Evolutionary conservation across 371 early-diverging fungal genomes (phyloP).

Genomic region (Apophysomyces sp.): DNA sequence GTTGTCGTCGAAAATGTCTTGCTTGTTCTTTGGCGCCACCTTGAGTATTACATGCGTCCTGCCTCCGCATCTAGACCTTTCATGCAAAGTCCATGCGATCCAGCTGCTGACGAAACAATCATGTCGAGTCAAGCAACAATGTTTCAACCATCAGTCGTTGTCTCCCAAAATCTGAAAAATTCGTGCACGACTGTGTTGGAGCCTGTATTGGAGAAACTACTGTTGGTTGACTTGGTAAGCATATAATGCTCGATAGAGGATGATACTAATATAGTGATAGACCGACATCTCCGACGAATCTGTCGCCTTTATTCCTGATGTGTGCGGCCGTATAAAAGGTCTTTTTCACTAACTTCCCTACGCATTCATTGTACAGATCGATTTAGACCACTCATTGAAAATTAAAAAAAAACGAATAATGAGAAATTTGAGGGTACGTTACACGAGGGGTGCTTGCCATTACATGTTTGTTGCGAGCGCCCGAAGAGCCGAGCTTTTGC

Average conservation of each 20-base stretch:
- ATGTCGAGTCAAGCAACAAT: constrained; percentile 21
- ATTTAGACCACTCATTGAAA: neutral
- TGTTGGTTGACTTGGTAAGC: constrained; percentile 12
- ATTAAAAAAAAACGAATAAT: neutral
- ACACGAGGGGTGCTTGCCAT: too few relatives aligned
- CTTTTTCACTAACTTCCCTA: neutral
- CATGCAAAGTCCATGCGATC: constrained; percentile 22
- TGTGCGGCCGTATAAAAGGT: neutral
- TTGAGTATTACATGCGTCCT: constrained; percentile 28
- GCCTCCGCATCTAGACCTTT: constrained; percentile 7
- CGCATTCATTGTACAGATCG: neutral
- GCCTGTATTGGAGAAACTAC: constrained; percentile 23
- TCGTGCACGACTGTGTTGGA: constrained; percentile 12
- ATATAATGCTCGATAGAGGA: neutral
- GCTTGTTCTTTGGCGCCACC: constrained; percentile 35
- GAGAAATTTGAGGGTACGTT: too few relatives aligned
- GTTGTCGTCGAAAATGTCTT: constrained; percentile 27
- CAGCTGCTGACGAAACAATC: constrained; percentile 13
- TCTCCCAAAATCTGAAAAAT: constrained; percentile 14
- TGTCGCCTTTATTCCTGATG: neutral
- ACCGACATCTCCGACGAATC: neutral
- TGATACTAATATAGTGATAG: neutral
- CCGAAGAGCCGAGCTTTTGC: too few relatives aligned
- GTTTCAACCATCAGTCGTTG: constrained; percentile 26
- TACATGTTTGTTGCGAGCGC: too few relatives aligned